phyloP scores from a whole-genome alignment of 1,139 yeast genomes.

The Candida dubliniensis region DNA sequence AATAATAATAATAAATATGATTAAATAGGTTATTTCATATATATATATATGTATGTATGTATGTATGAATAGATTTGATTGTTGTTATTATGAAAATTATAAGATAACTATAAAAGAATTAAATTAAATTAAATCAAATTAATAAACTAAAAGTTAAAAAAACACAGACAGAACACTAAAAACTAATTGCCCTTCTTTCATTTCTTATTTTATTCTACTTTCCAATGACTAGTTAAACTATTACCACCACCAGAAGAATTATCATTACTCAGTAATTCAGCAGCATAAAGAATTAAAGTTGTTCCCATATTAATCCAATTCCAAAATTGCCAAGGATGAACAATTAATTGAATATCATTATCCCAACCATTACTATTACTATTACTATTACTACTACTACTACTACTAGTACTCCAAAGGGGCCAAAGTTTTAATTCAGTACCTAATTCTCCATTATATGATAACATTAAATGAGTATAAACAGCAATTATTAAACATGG shows the following conservation, averaged over 20 bases:
- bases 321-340: slow-evolving; percentile 92
- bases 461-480: slow-evolving; percentile 89
- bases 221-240: slow-evolving; percentile 45
- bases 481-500: slow-evolving; percentile 94
- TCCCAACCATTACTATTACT: slow-evolving; percentile 7
- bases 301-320: slow-evolving; percentile 90
- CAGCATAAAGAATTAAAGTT: slow-evolving; percentile 73
- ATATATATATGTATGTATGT: no score
- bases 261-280: slow-evolving; percentile 60
- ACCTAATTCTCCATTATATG: slow-evolving; percentile 77
- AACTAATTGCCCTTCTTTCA: no score
- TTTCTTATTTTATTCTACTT: slow-evolving; percentile 37
- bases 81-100: no score
- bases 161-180: not conserved
- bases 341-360: slow-evolving; percentile 34
- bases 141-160: no score
- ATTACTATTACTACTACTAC: slow-evolving; percentile 15
- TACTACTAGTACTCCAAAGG: slow-evolving; percentile 33
- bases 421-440: slow-evolving; percentile 62
- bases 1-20: not conserved
- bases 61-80: no score
- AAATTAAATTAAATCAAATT: no score
- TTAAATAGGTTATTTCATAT: no score
- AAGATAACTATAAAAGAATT: no score
- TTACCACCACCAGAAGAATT: slow-evolving; percentile 29